Evolutionary conservation across 1,139 yeast genomes (phyloP).

Genomic region (Sugiyamaella novakii): DNA sequence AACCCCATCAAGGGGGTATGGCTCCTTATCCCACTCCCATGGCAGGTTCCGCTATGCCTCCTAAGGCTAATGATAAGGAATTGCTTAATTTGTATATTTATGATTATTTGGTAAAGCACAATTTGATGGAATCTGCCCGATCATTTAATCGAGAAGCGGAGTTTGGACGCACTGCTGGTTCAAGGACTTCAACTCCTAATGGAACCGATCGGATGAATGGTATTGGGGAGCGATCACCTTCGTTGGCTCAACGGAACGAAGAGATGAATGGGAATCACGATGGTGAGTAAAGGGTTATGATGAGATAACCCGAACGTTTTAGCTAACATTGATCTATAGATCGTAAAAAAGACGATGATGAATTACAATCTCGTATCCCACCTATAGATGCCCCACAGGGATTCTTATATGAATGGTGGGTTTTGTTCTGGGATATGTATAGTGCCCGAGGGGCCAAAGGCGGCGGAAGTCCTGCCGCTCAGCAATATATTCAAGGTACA

Average conservation of each 20-base stretch:
- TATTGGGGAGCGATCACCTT: conserved; percentile 23
- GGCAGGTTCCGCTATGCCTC: conserved; percentile 14
- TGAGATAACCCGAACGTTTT: not conserved
- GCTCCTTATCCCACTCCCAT: conserved; percentile 18
- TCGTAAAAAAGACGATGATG: conserved; percentile 24
- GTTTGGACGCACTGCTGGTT: conserved; percentile 24
- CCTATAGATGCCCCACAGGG: conserved; percentile 75
- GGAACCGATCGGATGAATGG: conserved; percentile 44
- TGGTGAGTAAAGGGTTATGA: conserved; percentile 10
- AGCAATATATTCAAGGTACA: conserved; percentile 63
- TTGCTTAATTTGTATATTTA: conserved; percentile 81
- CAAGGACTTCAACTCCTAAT: conserved; percentile 32
- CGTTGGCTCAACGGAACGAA: conserved; percentile 41
- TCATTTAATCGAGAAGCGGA: conserved; percentile 76
- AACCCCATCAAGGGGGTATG: conserved; percentile 15
- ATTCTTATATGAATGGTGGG: conserved; percentile 94
- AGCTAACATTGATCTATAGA: conserved; percentile 9
- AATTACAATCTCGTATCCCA: conserved; percentile 32
- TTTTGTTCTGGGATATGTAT: conserved; percentile 90
- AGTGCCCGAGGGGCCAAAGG: conserved; percentile 73
- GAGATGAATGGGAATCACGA: conserved; percentile 51
- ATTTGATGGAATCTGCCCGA: conserved; percentile 70
- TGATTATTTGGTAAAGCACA: conserved; percentile 78
- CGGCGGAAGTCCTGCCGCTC: conserved; percentile 59
- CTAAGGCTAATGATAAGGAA: conserved; percentile 49